Evolutionary conservation across 2,329 filamentous ascomycete species (phyloP).

Genomic region (Lecanicillium sp.): DNA sequence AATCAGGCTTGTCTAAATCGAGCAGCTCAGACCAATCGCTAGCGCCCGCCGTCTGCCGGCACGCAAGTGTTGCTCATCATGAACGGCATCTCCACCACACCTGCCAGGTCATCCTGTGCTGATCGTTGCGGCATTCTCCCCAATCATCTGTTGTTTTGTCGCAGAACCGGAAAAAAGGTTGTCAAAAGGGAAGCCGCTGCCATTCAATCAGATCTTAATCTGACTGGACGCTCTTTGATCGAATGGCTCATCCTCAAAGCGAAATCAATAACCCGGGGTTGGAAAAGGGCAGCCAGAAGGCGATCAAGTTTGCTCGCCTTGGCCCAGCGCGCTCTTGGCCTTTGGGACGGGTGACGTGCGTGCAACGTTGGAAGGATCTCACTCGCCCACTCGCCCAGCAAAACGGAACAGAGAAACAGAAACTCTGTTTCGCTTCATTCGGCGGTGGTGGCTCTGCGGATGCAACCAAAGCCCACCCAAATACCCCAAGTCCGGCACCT

Average conservation of each 20-base stretch:
- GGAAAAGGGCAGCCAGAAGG: no score
- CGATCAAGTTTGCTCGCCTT: no score
- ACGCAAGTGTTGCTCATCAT: not conserved
- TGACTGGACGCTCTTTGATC: no score
- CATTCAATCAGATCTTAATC: no score
- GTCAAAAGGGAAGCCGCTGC: not conserved
- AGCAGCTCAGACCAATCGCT: not conserved
- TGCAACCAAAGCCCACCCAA: not conserved
- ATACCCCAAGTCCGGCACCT: not conserved
- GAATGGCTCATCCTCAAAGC: not conserved
- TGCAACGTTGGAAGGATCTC: not conserved
- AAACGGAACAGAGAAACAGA: not conserved
- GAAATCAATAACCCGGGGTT: no score
- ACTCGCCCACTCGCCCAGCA: not conserved
- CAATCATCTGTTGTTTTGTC: not conserved
- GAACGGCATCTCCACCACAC: slow-evolving; percentile 6
- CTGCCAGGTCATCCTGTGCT: not conserved
- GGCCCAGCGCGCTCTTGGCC: no score
- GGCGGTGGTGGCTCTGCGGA: no score
- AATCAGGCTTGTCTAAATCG: not conserved
- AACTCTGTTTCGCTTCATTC: not conserved
- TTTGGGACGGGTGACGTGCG: no score
- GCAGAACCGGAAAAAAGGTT: not conserved
- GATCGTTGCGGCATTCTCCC: not conserved
- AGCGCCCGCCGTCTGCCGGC: slow-evolving; percentile 1